Evolutionary conservation across 2,329 filamentous ascomycete species (phyloP).

Genomic region (Ophiosphaerella narmari): DNA sequence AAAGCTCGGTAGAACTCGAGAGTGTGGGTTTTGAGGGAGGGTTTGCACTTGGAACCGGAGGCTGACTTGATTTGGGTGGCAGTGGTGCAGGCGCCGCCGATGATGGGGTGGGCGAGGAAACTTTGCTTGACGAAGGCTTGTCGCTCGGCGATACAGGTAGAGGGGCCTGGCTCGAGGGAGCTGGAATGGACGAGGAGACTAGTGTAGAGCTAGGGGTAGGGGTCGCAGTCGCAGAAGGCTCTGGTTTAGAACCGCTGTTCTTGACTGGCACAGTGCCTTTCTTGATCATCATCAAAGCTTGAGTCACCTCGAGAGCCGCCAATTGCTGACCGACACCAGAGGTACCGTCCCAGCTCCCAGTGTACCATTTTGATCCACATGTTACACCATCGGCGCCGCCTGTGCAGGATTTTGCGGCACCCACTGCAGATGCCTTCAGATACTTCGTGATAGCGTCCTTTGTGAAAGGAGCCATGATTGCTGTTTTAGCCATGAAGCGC

Average conservation of each 20-base stretch:
- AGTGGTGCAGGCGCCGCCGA: background rate
- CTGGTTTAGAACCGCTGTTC: conserved; percentile 21
- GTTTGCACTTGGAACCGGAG: conserved; percentile 4
- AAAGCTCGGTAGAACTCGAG: conserved; percentile 5
- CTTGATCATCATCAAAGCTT: conserved; percentile 47
- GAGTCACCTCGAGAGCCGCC: conserved; percentile 51
- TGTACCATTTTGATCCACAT: conserved; percentile 54
- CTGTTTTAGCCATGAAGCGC: conserved; percentile 62
- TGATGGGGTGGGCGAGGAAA: conserved; percentile 8
- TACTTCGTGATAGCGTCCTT: conserved; percentile 44
- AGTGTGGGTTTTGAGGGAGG: conserved; percentile 6
- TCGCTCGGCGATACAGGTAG: conserved; percentile 13
- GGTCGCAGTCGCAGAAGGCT: conserved; percentile 16
- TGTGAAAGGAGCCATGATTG: conserved; percentile 51
- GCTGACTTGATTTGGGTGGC: conserved; percentile 9
- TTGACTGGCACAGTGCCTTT: conserved; percentile 36
- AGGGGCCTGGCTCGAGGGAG: conserved; percentile 11
- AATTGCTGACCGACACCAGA: conserved; percentile 52
- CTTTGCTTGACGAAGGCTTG: conserved; percentile 9
- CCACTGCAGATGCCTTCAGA: conserved; percentile 48
- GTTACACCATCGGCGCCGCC: conserved; percentile 46
- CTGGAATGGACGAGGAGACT: conserved; percentile 6
- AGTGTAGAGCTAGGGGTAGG: conserved; percentile 24
- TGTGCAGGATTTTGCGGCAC: conserved; percentile 51
- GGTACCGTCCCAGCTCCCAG: conserved; percentile 48